Evolutionary conservation across 202 grass and related monocot species (phyloP).

Genomic region (Saccharum hybrid): DNA sequence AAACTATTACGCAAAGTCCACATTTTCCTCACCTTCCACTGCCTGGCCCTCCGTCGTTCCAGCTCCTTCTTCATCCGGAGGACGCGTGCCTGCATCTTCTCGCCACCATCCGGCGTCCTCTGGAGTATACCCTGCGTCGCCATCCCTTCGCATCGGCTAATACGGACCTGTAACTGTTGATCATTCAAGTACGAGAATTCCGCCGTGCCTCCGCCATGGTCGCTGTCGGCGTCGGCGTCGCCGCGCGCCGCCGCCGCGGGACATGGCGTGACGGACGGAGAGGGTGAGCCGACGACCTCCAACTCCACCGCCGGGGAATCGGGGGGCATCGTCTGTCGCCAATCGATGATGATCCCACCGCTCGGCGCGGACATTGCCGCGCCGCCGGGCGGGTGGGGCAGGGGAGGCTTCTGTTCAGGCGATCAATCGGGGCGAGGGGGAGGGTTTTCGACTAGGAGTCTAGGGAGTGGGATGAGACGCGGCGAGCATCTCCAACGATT

Average conservation of each 20-base stretch:
- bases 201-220: neutral
- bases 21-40: conserved; percentile 47
- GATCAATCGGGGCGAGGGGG: too few relatives aligned
- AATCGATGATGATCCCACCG: too few relatives aligned
- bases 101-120: conserved; percentile 25
- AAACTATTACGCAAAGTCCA: neutral
- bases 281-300: conserved; percentile 37
- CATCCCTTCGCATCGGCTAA: neutral
- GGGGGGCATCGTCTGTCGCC: too few relatives aligned
- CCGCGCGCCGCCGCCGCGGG: neutral
- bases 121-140: neutral
- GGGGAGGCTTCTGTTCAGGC: too few relatives aligned
- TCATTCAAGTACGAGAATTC: neutral
- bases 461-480: too few relatives aligned
- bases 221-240: neutral
- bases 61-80: conserved; percentile 43
- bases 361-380: too few relatives aligned
- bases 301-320: conserved; percentile 2
- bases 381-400: too few relatives aligned
- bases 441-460: too few relatives aligned
- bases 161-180: neutral
- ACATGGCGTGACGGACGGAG: neutral
- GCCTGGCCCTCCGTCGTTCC: conserved; percentile 16
- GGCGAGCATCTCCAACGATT: too few relatives aligned
- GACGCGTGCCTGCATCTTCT: conserved; percentile 1